Conservation (phyloP, 306 rosid genomes). For the Pyrus bretschneideri region DNA sequence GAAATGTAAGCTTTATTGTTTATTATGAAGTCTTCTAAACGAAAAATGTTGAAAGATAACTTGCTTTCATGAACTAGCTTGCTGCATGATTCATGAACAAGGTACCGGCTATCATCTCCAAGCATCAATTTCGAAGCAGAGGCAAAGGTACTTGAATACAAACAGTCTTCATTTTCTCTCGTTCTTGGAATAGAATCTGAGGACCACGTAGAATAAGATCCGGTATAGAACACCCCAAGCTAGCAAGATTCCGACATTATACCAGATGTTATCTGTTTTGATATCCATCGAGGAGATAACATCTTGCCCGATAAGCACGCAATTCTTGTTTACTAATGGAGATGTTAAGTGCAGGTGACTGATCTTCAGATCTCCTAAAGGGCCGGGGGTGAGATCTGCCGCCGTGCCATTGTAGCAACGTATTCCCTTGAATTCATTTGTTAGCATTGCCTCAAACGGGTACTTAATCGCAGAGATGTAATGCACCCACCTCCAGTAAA, state of each 20-base stretch:
- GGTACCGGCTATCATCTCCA: not conserved
- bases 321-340: not conserved
- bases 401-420: constrained; percentile 48
- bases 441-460: constrained; percentile 78
- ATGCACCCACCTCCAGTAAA: constrained; percentile 79
- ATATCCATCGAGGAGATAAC: constrained; percentile 60
- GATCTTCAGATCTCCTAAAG: constrained; percentile 40
- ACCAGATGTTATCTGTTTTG: constrained; percentile 34
- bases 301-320: constrained; percentile 60
- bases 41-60: not conserved
- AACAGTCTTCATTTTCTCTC: constrained; percentile 51
- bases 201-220: constrained; percentile 70
- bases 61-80: not conserved
- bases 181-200: constrained; percentile 86
- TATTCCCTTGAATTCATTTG: constrained; percentile 60
- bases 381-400: constrained; percentile 59
- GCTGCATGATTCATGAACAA: not conserved
- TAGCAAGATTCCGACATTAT: constrained; percentile 53
- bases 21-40: not conserved
- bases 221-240: constrained; percentile 91
- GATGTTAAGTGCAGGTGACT: constrained; percentile 24
- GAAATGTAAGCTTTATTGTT: not conserved
- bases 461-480: constrained; percentile 84
- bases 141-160: not conserved
- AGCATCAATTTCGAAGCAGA: not conserved